These are phyloP conservation scores for Triticum timopheevii DNA, from an alignment of 176 grass and related monocot genomes.

Conservation along the genomic window DNA sequence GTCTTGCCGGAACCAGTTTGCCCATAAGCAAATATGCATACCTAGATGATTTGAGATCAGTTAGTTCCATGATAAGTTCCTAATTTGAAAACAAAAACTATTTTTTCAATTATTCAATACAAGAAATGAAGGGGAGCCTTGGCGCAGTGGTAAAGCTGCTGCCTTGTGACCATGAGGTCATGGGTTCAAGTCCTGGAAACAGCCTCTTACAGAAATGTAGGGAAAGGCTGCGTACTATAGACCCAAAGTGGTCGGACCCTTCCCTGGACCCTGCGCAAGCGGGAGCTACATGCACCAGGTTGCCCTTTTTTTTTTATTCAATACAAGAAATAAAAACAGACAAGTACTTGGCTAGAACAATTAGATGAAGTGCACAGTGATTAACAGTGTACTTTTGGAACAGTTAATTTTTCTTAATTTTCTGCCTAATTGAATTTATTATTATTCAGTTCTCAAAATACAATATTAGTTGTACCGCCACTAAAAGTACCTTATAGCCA, in stretches of 20 bases:
- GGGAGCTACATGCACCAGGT: no score
- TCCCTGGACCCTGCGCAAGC: no score
- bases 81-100: neutral
- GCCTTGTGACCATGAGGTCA: no score
- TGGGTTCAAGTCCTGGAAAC: no score
- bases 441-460: neutral
- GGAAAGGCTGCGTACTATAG: no score
- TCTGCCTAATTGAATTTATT: neutral
- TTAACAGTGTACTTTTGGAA: neutral
- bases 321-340: neutral
- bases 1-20: constrained; percentile 98
- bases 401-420: neutral
- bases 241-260: no score
- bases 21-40: constrained; percentile 98
- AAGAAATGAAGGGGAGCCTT: no score
- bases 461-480: neutral
- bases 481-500: constrained; percentile 80
- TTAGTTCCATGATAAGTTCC: neutral
- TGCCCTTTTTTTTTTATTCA: neutral
- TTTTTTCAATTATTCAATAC: neutral
- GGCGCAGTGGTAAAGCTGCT: no score
- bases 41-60: constrained; percentile 34
- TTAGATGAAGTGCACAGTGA: neutral
- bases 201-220: no score
- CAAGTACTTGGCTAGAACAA: neutral